A percentile compares a stretch with the other conserved stretches of the same genome.
Evolutionary conservation across 257 asterid species (phyloP).

Genomic region (Fraxinus quadrangulata): DNA sequence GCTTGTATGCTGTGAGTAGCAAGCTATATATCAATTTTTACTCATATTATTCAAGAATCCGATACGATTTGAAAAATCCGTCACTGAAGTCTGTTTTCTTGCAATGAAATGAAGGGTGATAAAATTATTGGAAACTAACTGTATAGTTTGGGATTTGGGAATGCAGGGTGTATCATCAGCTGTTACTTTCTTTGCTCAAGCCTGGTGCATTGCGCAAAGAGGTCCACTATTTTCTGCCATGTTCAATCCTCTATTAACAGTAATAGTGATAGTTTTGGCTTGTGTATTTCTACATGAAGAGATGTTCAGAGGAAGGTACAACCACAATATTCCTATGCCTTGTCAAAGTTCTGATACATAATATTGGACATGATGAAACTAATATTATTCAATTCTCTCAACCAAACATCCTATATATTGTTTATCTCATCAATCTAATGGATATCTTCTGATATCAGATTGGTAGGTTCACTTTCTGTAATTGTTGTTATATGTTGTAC

Average conservation of each 20-base stretch:
- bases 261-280: conserved; percentile 54
- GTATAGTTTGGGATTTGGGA: neutral
- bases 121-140: neutral
- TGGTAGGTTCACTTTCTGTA: conserved; percentile 62
- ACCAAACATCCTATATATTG: too few species aligned
- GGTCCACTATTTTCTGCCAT: conserved; percentile 71
- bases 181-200: conserved; percentile 56
- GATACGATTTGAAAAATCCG: neutral
- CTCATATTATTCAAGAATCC: neutral
- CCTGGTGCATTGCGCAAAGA: conserved; percentile 61
- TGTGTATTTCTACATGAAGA: conserved; percentile 58
- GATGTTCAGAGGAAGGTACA: conserved; percentile 71
- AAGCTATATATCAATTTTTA: neutral
- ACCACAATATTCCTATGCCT: neutral
- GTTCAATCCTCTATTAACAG: conserved; percentile 65
- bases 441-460: conserved; percentile 32
- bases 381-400: too few species aligned
- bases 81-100: neutral
- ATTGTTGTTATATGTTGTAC: conserved; percentile 61
- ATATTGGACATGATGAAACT: neutral
- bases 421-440: neutral
- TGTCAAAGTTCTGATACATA: neutral
- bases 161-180: conserved; percentile 47
- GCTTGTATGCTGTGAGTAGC: conserved; percentile 39
- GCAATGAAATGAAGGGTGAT: neutral